Evolutionary conservation across 371 early-diverging fungal species (phyloP).

Genomic region (Entomophthora muscae): DNA sequence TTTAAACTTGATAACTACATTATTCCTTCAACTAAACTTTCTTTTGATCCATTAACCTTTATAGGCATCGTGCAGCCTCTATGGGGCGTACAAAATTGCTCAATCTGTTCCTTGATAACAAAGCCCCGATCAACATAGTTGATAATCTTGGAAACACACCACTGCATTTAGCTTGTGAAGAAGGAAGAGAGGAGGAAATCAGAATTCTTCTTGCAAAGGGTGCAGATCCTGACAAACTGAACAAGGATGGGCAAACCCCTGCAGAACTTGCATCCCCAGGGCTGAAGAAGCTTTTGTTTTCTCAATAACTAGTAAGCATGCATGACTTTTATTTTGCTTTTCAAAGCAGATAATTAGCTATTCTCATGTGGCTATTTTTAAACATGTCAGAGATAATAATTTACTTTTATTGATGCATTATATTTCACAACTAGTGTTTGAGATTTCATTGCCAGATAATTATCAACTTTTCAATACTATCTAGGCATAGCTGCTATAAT

Average conservation of each 20-base stretch:
- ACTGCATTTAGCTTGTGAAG: conserved; percentile 12
- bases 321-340: too few species aligned
- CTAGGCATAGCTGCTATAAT: too few species aligned
- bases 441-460: too few species aligned
- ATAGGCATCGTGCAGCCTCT: not conserved
- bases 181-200: conserved; percentile 2
- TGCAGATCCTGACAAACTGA: conserved; percentile 9
- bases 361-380: too few species aligned
- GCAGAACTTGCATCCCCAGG: conserved; percentile 8
- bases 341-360: too few species aligned
- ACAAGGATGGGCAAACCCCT: conserved; percentile 9
- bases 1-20: not conserved
- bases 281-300: conserved; percentile 7
- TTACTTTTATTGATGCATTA: too few species aligned
- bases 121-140: not conserved
- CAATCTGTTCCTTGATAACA: not conserved
- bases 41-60: too few species aligned
- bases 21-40: not conserved
- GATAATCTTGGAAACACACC: not conserved
- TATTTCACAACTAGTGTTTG: too few species aligned
- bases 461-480: too few species aligned
- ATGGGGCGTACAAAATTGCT: not conserved
- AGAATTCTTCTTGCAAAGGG: conserved; percentile 9
- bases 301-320: too few species aligned
- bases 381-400: too few species aligned